Evolutionary conservation across 805 yeast species (phyloP).

Genomic region (Torulaspora indica): DNA sequence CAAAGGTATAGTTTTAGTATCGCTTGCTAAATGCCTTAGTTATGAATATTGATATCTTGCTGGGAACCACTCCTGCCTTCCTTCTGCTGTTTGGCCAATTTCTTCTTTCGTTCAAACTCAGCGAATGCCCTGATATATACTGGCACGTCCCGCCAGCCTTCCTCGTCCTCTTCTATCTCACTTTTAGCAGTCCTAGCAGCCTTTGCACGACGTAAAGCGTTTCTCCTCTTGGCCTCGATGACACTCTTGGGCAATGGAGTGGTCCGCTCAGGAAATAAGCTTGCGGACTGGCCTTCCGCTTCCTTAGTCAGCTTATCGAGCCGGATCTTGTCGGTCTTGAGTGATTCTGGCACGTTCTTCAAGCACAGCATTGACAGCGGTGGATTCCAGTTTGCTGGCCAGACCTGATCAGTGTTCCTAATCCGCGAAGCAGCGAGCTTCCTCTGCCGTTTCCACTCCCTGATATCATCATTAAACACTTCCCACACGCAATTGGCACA

Average conservation of each 20-base stretch:
- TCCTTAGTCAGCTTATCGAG: slow-evolving; percentile 22
- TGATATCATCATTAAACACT: slow-evolving; percentile 77
- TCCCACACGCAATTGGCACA: slow-evolving; percentile 98
- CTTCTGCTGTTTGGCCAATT: slow-evolving; percentile 30
- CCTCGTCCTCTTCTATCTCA: slow-evolving; percentile 22
- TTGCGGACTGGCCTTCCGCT: slow-evolving; percentile 18
- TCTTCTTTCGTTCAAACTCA: slow-evolving; percentile 66
- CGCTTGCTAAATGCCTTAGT: background rate
- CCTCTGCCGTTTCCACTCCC: slow-evolving; percentile 68
- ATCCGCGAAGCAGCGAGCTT: slow-evolving; percentile 52
- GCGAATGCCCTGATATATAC: slow-evolving; percentile 77
- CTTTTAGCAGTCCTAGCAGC: slow-evolving; percentile 10
- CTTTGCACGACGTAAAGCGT: slow-evolving; percentile 10
- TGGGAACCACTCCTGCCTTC: slow-evolving; percentile 11
- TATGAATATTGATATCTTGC: slow-evolving; percentile 2
- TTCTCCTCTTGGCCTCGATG: slow-evolving; percentile 29
- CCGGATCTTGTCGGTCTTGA: slow-evolving; percentile 30
- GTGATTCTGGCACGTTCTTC: slow-evolving; percentile 43
- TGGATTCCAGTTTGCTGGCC: slow-evolving; percentile 66
- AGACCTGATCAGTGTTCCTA: slow-evolving; percentile 41
- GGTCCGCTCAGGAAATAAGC: slow-evolving; percentile 35
- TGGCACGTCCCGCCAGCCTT: slow-evolving; percentile 60
- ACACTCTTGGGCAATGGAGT: slow-evolving; percentile 35
- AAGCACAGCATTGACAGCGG: slow-evolving; percentile 42
- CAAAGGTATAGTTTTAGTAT: slow-evolving; percentile 3